Evolutionary conservation across 2,329 filamentous ascomycete genomes (phyloP).

Genomic region (Arthrinium puccinioides): DNA sequence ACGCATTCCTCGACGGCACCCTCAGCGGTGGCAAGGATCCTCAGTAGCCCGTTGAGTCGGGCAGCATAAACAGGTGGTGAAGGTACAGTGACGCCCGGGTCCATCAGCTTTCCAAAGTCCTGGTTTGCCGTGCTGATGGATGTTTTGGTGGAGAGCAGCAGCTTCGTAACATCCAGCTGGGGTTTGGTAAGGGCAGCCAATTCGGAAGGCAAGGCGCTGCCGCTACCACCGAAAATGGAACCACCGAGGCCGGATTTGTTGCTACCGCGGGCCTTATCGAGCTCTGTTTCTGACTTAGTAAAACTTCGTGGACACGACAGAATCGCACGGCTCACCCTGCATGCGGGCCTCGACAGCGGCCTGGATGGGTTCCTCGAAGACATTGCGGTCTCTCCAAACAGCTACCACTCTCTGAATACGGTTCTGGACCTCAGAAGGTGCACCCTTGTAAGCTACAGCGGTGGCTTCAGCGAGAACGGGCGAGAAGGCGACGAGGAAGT

Average conservation of each 20-base stretch:
- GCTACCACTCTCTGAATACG: slow-evolving; percentile 87
- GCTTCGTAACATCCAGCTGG: slow-evolving; percentile 68
- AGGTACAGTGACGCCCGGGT: slow-evolving; percentile 60
- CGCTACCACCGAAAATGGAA: slow-evolving; percentile 61
- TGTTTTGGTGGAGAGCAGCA: slow-evolving; percentile 59
- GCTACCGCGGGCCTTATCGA: slow-evolving; percentile 52
- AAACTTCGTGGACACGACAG: no score
- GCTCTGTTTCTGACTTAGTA: slow-evolving; percentile 41
- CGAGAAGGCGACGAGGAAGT: slow-evolving; percentile 87
- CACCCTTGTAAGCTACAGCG: slow-evolving; percentile 82
- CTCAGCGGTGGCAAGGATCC: slow-evolving; percentile 81
- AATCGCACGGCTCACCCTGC: slow-evolving; percentile 50
- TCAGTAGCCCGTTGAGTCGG: slow-evolving; percentile 80
- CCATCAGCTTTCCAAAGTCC: slow-evolving; percentile 79
- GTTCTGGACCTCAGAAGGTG: slow-evolving; percentile 75
- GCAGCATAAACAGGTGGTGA: slow-evolving; percentile 88
- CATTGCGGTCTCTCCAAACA: slow-evolving; percentile 81
- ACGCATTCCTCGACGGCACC: slow-evolving; percentile 84
- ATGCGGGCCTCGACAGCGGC: slow-evolving; percentile 72
- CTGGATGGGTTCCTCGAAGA: slow-evolving; percentile 78
- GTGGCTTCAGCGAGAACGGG: slow-evolving; percentile 90
- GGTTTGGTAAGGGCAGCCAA: slow-evolving; percentile 67
- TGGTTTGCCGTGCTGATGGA: slow-evolving; percentile 63
- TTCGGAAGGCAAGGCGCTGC: slow-evolving; percentile 62
- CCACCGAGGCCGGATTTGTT: slow-evolving; percentile 44